Evolutionary conservation across 257 asterid genomes (phyloP), one percentile per base, ranked within the genome.

Genomic region (Salvia hispanica): DNA sequence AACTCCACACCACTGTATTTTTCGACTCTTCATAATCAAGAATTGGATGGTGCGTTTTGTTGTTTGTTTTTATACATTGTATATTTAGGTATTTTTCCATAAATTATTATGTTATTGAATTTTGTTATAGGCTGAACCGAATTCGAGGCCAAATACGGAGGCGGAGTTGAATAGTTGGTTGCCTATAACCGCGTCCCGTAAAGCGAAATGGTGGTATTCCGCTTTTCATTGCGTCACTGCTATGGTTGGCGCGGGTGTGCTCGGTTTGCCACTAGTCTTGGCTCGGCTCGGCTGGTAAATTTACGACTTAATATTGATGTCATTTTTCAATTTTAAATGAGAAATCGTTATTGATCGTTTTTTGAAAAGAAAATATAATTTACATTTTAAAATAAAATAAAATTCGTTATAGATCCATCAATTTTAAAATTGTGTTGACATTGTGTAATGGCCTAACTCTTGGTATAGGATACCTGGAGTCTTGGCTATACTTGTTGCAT

Each of bases 161-260:
- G 45, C 2, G 13, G 78, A 75, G 16, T 47, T 79, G 55, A 76
- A 69, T 12, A 37, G 14, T 9, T 79, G 83, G 83, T 64, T 75
- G 46, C 83, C 83, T 0, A 75, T 79, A 43, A 72, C 83, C 18
- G 80, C 84, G 9, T 76, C 84, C 1, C 78, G 81, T 2, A 71
- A 76, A 44, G 84, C 72, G 36, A 79, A 79, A 69, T 79, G 81
- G 84, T 76, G 78, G 77, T 79, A 76, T 61, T 73, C 81, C 0
- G 79, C 84, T 9, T 72, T 79, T 10, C 84, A 79, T 67, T 67
- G 67, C 33, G 81, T 79, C 4, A 79, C 84, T 0, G 81, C 76
- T 15, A 61, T 73, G 46, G 83, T 79, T 2, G 83, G 83, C 39
- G 81, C 83, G 0, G 83, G 83, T 13, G 83, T 75, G 1, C 81